Conservation (phyloP, 345 rosid species). For the Adansonia digitata region DNA sequence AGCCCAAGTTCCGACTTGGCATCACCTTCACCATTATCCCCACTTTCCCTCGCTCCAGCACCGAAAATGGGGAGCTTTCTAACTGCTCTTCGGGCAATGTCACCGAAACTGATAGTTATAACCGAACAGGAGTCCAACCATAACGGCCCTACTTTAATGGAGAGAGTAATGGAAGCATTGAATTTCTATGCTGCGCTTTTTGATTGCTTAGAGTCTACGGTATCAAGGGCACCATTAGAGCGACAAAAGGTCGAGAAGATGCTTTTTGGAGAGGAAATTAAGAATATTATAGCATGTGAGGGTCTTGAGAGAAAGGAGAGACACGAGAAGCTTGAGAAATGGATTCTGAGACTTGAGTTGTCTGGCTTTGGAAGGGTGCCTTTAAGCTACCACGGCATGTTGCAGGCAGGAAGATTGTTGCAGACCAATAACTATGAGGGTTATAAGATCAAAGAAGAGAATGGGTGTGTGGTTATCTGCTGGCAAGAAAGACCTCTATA, state of each 20-base stretch:
- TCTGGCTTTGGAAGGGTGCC: conserved; percentile 57
- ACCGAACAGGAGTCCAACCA: conserved; percentile 66
- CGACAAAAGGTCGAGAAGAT: conserved; percentile 64
- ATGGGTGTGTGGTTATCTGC: conserved; percentile 50
- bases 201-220: conserved; percentile 62
- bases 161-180: conserved; percentile 54
- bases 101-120: conserved; percentile 64
- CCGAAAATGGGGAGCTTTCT: conserved; percentile 49
- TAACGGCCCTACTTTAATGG: conserved; percentile 44
- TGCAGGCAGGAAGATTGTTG: conserved; percentile 52
- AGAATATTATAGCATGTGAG: conserved; percentile 66
- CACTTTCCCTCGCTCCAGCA: conserved; percentile 35
- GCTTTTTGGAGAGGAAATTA: conserved; percentile 69
- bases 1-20: conserved; percentile 47
- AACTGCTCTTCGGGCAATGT: conserved; percentile 43
- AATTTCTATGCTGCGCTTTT: conserved; percentile 59
- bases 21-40: conserved; percentile 23
- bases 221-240: conserved; percentile 42
- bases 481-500: conserved; percentile 63
- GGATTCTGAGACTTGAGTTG: conserved; percentile 56
- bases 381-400: conserved; percentile 55
- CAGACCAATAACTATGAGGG: conserved; percentile 59
- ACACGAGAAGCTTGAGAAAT: conserved; percentile 69
- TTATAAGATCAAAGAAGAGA: conserved; percentile 57
- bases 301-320: conserved; percentile 60